Percentiles rank a stretch among this genome's conserved stretches.
Evolutionary conservation across 78 protist species (phyloP).

Genomic region (Dictyostelium discoideum): DNA sequence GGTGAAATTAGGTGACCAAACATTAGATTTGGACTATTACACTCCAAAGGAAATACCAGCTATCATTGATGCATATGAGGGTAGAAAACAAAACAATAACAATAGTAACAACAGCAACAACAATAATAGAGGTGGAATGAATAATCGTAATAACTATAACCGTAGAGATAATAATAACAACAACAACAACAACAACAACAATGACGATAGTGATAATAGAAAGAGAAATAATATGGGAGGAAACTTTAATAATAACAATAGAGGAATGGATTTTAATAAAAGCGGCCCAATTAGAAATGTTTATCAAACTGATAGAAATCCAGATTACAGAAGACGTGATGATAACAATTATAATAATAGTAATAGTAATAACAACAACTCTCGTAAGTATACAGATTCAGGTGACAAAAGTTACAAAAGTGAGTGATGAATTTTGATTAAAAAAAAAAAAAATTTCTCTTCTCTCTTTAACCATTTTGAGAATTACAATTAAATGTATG

Average conservation of each 20-base stretch:
- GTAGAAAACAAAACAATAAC: background rate
- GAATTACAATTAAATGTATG: background rate
- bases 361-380: background rate
- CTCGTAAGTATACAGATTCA: background rate
- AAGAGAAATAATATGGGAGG: background rate
- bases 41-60: conserved; percentile 76
- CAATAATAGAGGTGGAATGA: conserved; percentile 3
- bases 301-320: conserved; percentile 67
- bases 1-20: conserved; percentile 17
- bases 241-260: background rate
- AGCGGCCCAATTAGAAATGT: conserved; percentile 53
- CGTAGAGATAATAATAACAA: background rate
- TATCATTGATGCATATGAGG: conserved; percentile 76
- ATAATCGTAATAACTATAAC: background rate
- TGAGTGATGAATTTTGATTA: background rate
- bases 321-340: conserved; percentile 68
- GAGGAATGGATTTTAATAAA: background rate
- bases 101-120: conserved; percentile 19
- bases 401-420: background rate
- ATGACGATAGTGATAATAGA: background rate
- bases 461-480: background rate
- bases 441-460: background rate
- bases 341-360: background rate
- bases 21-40: conserved; percentile 29
- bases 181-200: conserved; percentile 4